phyloP scores from a whole-genome alignment of 768 basidiomycete genomes.

The Lanmaoa rubissima region DNA sequence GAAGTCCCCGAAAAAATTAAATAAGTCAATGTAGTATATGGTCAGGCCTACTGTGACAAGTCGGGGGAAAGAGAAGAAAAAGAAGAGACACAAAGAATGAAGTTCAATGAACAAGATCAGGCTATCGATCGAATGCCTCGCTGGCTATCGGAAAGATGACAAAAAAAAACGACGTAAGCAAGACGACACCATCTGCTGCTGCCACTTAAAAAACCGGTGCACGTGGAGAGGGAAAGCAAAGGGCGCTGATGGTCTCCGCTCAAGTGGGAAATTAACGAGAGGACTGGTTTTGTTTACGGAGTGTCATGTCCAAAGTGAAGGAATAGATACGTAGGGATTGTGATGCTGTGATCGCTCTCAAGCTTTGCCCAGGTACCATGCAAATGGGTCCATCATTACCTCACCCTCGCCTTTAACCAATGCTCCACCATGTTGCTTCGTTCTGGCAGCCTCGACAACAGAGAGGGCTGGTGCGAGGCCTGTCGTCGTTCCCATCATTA shows the following conservation, averaged over 20 bases:
- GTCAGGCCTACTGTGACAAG: constrained; percentile 25
- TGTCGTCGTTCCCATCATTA: constrained; percentile 19
- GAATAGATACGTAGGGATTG: constrained; percentile 34
- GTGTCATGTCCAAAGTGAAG: constrained; percentile 27
- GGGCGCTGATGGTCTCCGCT: constrained; percentile 6
- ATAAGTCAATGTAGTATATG: constrained; percentile 24
- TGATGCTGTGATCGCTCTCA: constrained; percentile 23
- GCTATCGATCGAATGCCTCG: constrained; percentile 6
- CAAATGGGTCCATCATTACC: constrained; percentile 23
- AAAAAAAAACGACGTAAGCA: constrained; percentile 1
- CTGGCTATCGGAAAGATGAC: not conserved
- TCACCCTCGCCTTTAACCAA: constrained; percentile 12
- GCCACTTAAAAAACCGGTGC: not conserved
- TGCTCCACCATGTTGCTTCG: constrained; percentile 15
- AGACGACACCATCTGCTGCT: constrained; percentile 3
- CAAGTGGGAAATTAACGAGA: constrained; percentile 14
- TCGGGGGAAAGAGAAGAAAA: not conserved
- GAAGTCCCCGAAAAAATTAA: constrained; percentile 9
- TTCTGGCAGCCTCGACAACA: constrained; percentile 10
- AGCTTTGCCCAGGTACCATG: constrained; percentile 19
- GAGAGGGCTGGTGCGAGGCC: constrained; percentile 11
- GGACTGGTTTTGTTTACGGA: constrained; percentile 16
- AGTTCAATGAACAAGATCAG: constrained; percentile 6
- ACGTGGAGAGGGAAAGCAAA: constrained; percentile 5
- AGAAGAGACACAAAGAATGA: constrained; percentile 3